Percentiles rank a stretch among this genome's conserved stretches.
Conservation (phyloP, 306 rosid species). For the Crataegus laevigata region DNA sequence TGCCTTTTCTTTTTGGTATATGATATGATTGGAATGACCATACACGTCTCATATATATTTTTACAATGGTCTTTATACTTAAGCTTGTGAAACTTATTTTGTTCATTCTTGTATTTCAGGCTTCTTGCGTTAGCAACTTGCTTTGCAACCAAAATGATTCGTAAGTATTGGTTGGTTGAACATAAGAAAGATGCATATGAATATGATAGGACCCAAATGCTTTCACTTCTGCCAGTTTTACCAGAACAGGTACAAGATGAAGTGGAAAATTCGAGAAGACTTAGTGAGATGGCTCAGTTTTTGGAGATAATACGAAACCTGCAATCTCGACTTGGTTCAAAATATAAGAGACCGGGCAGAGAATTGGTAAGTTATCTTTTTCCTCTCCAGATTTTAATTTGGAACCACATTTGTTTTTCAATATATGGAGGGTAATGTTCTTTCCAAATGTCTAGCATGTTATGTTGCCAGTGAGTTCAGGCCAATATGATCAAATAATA, state of each 20-base stretch:
- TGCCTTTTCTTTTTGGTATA: background rate
- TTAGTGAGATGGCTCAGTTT: conserved; percentile 79
- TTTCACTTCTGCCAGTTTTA: conserved; percentile 51
- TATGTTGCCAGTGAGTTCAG: background rate
- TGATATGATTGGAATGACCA: background rate
- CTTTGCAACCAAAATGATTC: conserved; percentile 86
- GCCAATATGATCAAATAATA: background rate
- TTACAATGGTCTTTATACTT: background rate
- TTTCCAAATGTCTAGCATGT: background rate
- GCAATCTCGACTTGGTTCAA: conserved; percentile 60
- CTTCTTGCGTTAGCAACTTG: conserved; percentile 72
- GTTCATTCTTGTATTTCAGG: conserved; percentile 38
- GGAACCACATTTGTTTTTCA: background rate
- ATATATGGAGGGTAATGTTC: too few species aligned
- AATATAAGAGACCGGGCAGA: conserved; percentile 63
- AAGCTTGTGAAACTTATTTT: conserved; percentile 12
- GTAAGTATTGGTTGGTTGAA: conserved; percentile 62
- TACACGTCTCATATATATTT: background rate
- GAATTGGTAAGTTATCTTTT: conserved; percentile 48
- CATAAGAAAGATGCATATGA: conserved; percentile 33
- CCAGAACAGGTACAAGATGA: conserved; percentile 36
- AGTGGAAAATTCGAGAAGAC: conserved; percentile 51
- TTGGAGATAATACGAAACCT: conserved; percentile 87
- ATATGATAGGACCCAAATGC: conserved; percentile 31
- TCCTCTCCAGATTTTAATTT: conserved; percentile 14